Base-by-base conservation (phyloP, 2,329 filamentous ascomycete genomes). In the Verruconis gallopava region DNA sequence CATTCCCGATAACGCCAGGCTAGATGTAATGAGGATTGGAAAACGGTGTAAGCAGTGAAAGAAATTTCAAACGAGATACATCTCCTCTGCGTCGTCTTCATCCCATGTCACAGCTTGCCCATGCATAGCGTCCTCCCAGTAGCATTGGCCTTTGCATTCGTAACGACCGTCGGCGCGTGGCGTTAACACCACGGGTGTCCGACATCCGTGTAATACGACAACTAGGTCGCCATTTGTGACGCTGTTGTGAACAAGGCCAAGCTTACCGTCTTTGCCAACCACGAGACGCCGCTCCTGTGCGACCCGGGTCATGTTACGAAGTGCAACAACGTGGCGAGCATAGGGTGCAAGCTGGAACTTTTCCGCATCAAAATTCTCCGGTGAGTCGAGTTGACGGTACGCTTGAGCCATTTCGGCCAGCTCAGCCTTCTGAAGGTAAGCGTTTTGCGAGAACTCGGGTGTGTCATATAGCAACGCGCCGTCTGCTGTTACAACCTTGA, bases 91-190 rank as follows among this genome's bases (percentile, higher is more conserved):
- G 25, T 42, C 15, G 15, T 36, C 32, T 18, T 42, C 40, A 12
- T 42, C 40, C 40, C 40, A 42, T 5, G 17, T 21, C 6, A 37
- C 21, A 3, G 19, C 21, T 36, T 42, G 22, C 14, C 32, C 40
- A 37, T 42, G 33, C 40, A 42, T 42, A 9, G 40, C 15, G 15
- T 42, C 40, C 33, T 42, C 40, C 21, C 30, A 42, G 40, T 42
- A 42, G 32, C 40, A 42, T 25, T 42, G 40, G n/a, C 40, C 40
- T 30, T 42, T 42, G 40, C 15, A 33, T 33, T 42, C 40, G 20
- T 34, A 42, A 9, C 21, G 30, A 9, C 40, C 40, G 28, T 42
- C 40, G 18, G 40, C 30, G n/a, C 40, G 30, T 4, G 33, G 17
- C 17, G 13, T 17, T 12, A 42, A 14, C 2, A 42, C 32, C n/a